These are phyloP conservation scores for Tylopilus orsonianus DNA, from an alignment of 1,284 basidiomycete species.

Conservation along the genomic window DNA sequence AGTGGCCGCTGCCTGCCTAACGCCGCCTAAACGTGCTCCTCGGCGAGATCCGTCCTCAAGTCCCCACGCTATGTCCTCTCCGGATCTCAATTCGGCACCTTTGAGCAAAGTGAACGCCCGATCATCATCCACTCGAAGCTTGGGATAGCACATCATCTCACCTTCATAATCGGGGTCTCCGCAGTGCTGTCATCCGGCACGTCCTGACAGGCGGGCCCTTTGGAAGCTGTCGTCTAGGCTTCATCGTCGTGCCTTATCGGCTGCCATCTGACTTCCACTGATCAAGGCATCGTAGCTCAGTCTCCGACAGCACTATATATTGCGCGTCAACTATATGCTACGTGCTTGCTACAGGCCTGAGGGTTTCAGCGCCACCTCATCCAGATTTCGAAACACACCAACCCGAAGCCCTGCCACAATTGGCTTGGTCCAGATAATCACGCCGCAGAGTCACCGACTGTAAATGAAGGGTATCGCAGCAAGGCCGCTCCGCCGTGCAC, in stretches of 20 bases:
- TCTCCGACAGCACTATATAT: constrained; percentile 9
- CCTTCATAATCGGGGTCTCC: constrained; percentile 23
- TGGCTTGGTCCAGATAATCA: constrained; percentile 14
- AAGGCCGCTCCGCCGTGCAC: constrained; percentile 22
- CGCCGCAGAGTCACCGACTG: constrained; percentile 26
- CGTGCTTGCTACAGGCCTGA: constrained; percentile 1
- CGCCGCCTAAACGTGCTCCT: constrained; percentile 22
- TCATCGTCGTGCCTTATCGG: constrained; percentile 23
- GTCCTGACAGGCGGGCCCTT: constrained; percentile 12
- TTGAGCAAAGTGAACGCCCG: constrained; percentile 24
- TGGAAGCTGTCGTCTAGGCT: constrained; percentile 3
- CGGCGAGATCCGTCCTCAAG: constrained; percentile 33
- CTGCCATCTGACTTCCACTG: constrained; percentile 13
- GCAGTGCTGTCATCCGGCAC: constrained; percentile 12
- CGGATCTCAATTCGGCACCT: constrained; percentile 30
- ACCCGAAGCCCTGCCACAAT: constrained; percentile 4
- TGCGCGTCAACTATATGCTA: constrained; percentile 2
- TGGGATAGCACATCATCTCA: constrained; percentile 19
- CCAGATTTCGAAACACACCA: constrained; percentile 19
- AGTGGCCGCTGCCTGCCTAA: constrained; percentile 14
- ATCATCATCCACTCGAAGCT: constrained; percentile 19
- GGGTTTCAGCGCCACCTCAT: constrained; percentile 26
- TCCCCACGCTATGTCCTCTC: constrained; percentile 13
- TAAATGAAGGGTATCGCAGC: constrained; percentile 15
- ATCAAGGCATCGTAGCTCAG: constrained; percentile 8